phyloP scores from a whole-genome alignment of 352 stramenopile species.

The Phytophthora sp. region DNA sequence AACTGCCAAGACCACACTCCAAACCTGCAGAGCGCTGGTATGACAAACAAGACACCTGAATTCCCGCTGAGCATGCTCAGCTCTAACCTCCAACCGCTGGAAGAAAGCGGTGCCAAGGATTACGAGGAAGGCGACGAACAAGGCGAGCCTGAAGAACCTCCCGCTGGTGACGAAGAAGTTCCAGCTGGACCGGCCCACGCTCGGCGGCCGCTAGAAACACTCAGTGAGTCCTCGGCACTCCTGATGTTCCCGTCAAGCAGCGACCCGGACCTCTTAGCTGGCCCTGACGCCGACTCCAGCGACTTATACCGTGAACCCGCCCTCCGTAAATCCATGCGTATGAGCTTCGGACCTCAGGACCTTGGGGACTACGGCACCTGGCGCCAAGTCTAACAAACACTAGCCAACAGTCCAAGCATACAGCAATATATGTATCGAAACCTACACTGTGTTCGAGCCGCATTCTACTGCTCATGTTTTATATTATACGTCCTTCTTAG shows the following conservation, averaged over 20 bases:
- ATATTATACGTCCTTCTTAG: too few species aligned
- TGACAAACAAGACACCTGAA: constrained; percentile 12
- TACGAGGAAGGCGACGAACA: constrained; percentile 6
- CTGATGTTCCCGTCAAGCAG: constrained; percentile 43
- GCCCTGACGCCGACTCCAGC: constrained; percentile 56
- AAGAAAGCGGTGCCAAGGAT: constrained; percentile 18
- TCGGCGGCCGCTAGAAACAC: constrained; percentile 16
- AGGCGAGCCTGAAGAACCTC: constrained; percentile 31
- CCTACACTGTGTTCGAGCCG: too few species aligned
- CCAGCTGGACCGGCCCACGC: constrained; percentile 1
- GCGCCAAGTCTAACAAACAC: constrained; percentile 35
- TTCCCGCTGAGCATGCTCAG: constrained; percentile 33
- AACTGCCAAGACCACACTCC: constrained; percentile 40
- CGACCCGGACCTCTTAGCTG: constrained; percentile 28
- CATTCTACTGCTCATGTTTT: too few species aligned
- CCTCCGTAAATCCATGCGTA: constrained; percentile 52
- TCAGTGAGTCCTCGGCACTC: constrained; percentile 46
- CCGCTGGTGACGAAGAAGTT: constrained; percentile 37
- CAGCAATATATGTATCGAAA: background rate
- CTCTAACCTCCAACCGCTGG: constrained; percentile 17
- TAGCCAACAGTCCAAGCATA: background rate
- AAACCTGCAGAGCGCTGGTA: constrained; percentile 9
- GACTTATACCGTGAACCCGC: constrained; percentile 79
- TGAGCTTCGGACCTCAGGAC: constrained; percentile 54
- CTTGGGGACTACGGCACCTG: constrained; percentile 51